Percentiles rank a stretch among this genome's conserved stretches.
Evolutionary conservation across 139 green algal species (phyloP).

Genomic region (Chlamydomonas sp.): DNA sequence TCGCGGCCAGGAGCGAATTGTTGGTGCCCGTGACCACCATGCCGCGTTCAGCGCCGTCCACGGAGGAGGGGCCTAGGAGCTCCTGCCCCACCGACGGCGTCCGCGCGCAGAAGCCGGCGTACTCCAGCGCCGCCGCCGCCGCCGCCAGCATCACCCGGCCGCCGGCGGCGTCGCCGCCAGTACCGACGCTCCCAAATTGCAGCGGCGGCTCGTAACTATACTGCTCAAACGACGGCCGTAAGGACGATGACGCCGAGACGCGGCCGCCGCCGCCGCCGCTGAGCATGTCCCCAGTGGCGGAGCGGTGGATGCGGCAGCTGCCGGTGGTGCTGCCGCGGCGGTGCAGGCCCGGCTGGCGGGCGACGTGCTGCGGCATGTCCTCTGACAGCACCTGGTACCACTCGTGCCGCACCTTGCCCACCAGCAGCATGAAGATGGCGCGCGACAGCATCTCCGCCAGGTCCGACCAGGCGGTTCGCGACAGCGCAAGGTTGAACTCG

Average conservation of each 20-base stretch:
- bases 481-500: conserved; percentile 47
- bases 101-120: neutral
- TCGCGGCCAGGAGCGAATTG: too few relatives aligned
- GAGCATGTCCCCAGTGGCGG: conserved; percentile 3
- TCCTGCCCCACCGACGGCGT: neutral
- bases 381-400: conserved; percentile 37
- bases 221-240: conserved; percentile 26
- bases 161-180: neutral
- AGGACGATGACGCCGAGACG: neutral
- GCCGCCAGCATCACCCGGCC: conserved; percentile 8
- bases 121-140: conserved; percentile 13
- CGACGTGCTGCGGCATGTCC: neutral
- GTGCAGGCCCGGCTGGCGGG: neutral
- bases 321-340: neutral
- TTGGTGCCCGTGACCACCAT: too few relatives aligned
- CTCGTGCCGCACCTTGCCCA: conserved; percentile 32
- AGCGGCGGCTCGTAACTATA: neutral
- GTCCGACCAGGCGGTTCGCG: conserved; percentile 40
- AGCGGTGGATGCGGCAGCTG: conserved; percentile 1
- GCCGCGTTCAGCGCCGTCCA: too few relatives aligned
- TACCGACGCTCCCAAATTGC: neutral
- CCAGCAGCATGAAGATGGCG: conserved; percentile 34
- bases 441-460: conserved; percentile 39
- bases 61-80: neutral
- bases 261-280: neutral